These are phyloP conservation scores for Claviceps paspali DNA, from an alignment of 2,329 filamentous ascomycete species.

Conservation along the genomic window DNA sequence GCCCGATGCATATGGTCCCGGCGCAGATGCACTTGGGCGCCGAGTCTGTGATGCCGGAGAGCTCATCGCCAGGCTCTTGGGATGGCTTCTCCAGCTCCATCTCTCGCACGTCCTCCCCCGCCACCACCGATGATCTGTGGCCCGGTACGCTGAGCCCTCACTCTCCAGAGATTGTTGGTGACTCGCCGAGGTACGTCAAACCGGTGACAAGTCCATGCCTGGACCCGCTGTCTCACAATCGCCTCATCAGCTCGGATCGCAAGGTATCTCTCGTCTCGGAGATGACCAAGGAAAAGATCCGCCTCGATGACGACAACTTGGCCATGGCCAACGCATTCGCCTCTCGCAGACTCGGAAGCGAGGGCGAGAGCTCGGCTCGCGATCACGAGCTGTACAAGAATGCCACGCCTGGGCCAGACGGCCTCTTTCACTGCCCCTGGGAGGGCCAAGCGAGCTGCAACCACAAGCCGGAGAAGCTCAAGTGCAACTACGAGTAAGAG, in stretches of 20 bases:
- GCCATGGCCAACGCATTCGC: conserved; percentile 23
- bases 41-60: conserved; percentile 31
- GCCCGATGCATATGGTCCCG: conserved; percentile 38
- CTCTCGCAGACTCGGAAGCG: conserved; percentile 32
- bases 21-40: conserved; percentile 39
- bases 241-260: conserved; percentile 19
- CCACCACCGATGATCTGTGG: conserved; percentile 34
- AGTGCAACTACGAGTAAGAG: conserved; percentile 96
- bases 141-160: conserved; percentile 20
- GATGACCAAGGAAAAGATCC: conserved; percentile 11
- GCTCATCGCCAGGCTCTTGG: conserved; percentile 37
- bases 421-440: conserved; percentile 88
- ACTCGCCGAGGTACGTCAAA: conserved; percentile 37
- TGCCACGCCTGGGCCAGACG: conserved; percentile 48
- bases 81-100: conserved; percentile 37
- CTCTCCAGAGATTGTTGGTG: conserved; percentile 33
- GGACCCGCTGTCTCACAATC: too few species aligned
- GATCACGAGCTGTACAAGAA: conserved; percentile 60
- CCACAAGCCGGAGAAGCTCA: conserved; percentile 88
- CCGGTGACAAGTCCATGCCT: too few species aligned
- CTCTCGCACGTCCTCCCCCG: conserved; percentile 36
- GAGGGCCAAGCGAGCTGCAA: conserved; percentile 57
- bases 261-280: conserved; percentile 17
- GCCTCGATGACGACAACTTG: conserved; percentile 16
- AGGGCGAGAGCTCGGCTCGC: conserved; percentile 39